Percentiles rank a stretch among this genome's conserved stretches.
These are phyloP conservation scores for Helichrysum umbraculigerum DNA, from an alignment of 129 eudicot species.

Conservation along the genomic window DNA sequence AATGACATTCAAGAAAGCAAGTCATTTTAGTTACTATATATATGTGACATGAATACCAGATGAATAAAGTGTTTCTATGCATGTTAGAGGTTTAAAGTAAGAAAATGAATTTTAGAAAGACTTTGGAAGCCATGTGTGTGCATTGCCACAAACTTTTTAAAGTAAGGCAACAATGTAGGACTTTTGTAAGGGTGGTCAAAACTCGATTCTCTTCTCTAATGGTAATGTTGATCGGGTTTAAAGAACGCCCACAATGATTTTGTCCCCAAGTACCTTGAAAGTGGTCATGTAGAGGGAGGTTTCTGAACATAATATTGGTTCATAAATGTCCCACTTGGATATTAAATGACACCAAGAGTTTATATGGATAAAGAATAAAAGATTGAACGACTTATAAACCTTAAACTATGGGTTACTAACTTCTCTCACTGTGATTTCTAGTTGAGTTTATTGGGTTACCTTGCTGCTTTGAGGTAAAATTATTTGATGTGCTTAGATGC, in stretches of 20 bases:
- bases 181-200: background rate
- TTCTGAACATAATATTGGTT: background rate
- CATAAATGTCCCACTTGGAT: background rate
- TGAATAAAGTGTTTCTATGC: background rate
- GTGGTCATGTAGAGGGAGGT: background rate
- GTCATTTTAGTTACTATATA: background rate
- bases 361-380: background rate
- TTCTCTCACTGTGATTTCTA: background rate
- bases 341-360: background rate
- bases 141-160: too few species aligned
- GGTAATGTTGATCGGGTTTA: background rate
- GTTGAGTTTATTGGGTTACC: background rate
- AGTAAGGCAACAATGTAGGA: background rate
- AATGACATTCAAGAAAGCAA: background rate
- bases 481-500: background rate
- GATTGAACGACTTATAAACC: background rate
- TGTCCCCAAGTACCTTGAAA: background rate
- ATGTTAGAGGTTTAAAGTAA: background rate
- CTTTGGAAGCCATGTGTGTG: background rate
- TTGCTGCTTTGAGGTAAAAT: too few species aligned
- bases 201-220: too few species aligned
- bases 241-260: background rate
- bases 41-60: background rate
- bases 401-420: background rate
- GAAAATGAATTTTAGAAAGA: background rate